Percentiles rank a stretch among this genome's conserved stretches.
phyloP scores from a whole-genome alignment of 2,329 filamentous ascomycete species.

The Oidium heveae region DNA sequence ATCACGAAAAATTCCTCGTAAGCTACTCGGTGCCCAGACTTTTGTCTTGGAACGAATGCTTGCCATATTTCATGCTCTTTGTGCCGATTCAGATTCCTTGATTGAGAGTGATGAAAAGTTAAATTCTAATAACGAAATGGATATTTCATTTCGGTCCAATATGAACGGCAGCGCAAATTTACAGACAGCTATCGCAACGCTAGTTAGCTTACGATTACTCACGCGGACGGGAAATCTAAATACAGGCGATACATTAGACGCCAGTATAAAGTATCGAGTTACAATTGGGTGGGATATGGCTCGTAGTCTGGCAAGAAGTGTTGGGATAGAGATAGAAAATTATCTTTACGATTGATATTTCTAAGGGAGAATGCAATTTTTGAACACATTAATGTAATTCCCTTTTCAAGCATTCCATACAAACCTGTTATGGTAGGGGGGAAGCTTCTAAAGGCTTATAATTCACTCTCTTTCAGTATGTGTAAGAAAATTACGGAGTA shows the following conservation, averaged over 20 bases:
- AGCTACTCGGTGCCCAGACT: conserved; percentile 49
- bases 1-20: conserved; percentile 49
- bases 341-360: conserved; percentile 38
- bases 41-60: conserved; percentile 59
- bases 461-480: no score
- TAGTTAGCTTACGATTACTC: conserved; percentile 44
- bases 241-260: conserved; percentile 39
- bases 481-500: no score
- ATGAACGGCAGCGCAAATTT: conserved; percentile 23
- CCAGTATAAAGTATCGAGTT: conserved; percentile 49
- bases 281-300: conserved; percentile 60
- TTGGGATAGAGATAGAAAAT: conserved; percentile 58
- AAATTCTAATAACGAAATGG: background rate
- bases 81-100: conserved; percentile 17
- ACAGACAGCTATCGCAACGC: conserved; percentile 41
- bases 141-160: conserved; percentile 2
- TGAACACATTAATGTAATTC: no score
- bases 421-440: no score
- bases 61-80: conserved; percentile 47
- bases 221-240: conserved; percentile 29
- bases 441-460: no score
- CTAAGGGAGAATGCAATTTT: background rate
- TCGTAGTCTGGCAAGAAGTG: conserved; percentile 39
- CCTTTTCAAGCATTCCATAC: no score
- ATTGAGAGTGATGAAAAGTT: background rate